Evolutionary conservation across 129 eudicot species (phyloP).

Genomic region (Pseudognaphalium luteoalbum): DNA sequence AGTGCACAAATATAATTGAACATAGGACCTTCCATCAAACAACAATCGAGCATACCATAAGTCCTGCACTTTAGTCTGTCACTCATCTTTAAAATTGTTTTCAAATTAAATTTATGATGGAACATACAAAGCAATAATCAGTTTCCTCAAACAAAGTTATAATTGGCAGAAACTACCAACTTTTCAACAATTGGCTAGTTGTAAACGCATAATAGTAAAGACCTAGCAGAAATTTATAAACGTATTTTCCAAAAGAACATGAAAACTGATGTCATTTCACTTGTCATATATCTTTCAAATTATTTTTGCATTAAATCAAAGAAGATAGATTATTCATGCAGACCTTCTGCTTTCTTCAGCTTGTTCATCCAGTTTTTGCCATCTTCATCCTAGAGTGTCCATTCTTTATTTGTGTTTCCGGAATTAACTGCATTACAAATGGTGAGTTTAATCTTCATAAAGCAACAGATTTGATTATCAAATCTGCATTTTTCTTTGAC

Average conservation of each 20-base stretch:
- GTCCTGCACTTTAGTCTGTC: background rate
- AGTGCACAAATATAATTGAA: background rate
- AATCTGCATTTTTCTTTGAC: constrained; percentile 80
- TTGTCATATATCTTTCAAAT: background rate
- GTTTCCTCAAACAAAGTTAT: too few species aligned
- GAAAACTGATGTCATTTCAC: background rate
- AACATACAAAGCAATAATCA: too few species aligned
- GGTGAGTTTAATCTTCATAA: constrained; percentile 25
- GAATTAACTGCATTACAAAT: background rate
- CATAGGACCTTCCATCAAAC: background rate
- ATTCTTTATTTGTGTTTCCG: constrained; percentile 10
- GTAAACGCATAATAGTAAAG: background rate
- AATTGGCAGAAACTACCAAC: too few species aligned
- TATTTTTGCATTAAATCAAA: constrained; percentile 16
- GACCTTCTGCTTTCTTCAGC: constrained; percentile 9
- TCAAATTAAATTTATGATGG: too few species aligned
- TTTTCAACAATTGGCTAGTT: background rate
- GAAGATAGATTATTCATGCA: background rate
- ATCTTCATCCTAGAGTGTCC: background rate
- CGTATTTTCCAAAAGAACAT: background rate
- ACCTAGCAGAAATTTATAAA: background rate
- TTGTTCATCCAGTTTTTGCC: background rate
- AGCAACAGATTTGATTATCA: constrained; percentile 74
- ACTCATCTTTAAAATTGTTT: too few species aligned
- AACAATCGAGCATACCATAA: too few species aligned